Percentiles rank a stretch among this genome's conserved stretches.
Evolutionary conservation across 768 basidiomycete species (phyloP).

Genomic region (Antrodiella citrinella): DNA sequence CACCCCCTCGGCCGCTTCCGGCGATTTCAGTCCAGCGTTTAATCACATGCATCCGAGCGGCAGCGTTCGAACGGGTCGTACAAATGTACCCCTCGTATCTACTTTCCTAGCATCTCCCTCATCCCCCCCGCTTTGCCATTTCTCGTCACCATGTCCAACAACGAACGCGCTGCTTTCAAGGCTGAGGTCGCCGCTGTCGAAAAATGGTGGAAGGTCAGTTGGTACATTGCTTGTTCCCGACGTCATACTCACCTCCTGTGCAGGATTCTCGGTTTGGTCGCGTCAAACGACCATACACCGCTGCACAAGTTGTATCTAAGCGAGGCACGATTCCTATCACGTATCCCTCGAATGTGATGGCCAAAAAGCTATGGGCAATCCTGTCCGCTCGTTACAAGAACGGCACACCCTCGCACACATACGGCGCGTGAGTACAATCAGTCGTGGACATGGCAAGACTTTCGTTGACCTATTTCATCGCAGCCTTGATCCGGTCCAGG

Average conservation of each 20-base stretch:
- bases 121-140: neutral
- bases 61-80: neutral
- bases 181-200: conserved; percentile 82
- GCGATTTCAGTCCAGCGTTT: neutral
- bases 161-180: conserved; percentile 47
- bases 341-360: conserved; percentile 81
- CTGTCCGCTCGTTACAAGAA: conserved; percentile 70
- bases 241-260: neutral
- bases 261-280: conserved; percentile 83
- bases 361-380: conserved; percentile 77
- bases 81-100: neutral
- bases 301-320: conserved; percentile 89
- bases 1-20: neutral
- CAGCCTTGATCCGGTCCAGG: conserved; percentile 94
- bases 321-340: conserved; percentile 78
- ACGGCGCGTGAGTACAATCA: conserved; percentile 80
- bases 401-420: conserved; percentile 87
- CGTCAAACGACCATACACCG: conserved; percentile 88
- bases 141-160: neutral
- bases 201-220: conserved; percentile 83
- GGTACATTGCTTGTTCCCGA: too few relatives aligned
- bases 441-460: too few relatives aligned
- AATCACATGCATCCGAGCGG: neutral
- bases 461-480: conserved; percentile 1
- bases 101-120: neutral